Percentiles rank a stretch among this genome's conserved stretches.
Conservation (phyloP, 2,329 filamentous ascomycete genomes). For the Trichoderma lentiforme region DNA sequence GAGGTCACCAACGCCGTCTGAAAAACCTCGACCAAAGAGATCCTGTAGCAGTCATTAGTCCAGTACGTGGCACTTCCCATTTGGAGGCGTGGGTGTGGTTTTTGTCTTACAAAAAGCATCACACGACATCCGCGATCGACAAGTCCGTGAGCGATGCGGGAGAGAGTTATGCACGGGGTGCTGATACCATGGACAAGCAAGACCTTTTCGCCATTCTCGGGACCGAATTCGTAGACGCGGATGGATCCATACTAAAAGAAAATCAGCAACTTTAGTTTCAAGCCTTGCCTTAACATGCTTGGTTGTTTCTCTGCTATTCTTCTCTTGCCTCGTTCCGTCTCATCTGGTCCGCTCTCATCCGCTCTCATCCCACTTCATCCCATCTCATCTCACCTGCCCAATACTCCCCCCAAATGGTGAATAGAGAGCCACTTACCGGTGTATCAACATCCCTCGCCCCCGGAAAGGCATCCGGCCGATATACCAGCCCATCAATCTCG, state of each 20-base stretch:
- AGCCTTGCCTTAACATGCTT: neutral
- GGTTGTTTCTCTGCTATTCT: neutral
- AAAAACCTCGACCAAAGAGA: conserved; percentile 67
- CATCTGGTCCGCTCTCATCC: neutral
- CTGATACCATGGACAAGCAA: conserved; percentile 81
- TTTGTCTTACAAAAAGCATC: conserved; percentile 63
- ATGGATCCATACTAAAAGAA: conserved; percentile 62
- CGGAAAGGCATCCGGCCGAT: conserved; percentile 66
- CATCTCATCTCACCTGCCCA: neutral
- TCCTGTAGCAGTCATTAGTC: conserved; percentile 42
- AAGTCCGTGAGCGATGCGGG: conserved; percentile 63
- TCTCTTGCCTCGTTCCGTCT: neutral
- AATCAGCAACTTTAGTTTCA: conserved; percentile 9
- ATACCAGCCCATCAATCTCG: conserved; percentile 43
- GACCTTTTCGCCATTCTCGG: conserved; percentile 68
- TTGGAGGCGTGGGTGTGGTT: neutral
- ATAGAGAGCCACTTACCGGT: conserved; percentile 44
- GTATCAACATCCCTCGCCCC: conserved; percentile 70
- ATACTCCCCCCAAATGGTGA: neutral
- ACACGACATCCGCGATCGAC: conserved; percentile 70
- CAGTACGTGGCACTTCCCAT: neutral
- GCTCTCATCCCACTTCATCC: neutral
- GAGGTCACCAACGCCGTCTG: conserved; percentile 61
- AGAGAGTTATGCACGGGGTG: conserved; percentile 72
- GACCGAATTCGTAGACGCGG: conserved; percentile 80